phyloP scores from a whole-genome alignment of 306 rosid species.

The Begonia loranthoides region DNA sequence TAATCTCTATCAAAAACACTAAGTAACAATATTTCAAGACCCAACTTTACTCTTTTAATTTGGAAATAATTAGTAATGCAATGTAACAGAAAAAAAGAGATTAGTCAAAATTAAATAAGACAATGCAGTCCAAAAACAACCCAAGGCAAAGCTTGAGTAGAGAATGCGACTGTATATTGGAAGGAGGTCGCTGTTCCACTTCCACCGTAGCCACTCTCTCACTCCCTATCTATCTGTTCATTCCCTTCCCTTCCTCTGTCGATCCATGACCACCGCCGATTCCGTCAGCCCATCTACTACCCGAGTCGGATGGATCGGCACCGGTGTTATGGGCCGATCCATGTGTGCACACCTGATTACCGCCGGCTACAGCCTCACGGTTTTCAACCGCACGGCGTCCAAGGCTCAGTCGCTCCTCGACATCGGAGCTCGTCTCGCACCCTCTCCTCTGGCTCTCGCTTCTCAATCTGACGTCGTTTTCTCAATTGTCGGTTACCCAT shows the following conservation, averaged over 20 bases:
- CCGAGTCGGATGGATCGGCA: constrained; percentile 94
- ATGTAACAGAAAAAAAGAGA: background rate
- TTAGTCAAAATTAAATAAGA: background rate
- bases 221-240: constrained; percentile 5
- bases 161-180: constrained; percentile 13
- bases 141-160: no score
- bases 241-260: constrained; percentile 9
- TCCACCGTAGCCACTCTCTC: constrained; percentile 5
- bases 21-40: no score
- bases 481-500: constrained; percentile 86
- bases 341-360: constrained; percentile 75
- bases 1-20: no score
- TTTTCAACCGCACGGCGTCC: constrained; percentile 84
- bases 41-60: no score
- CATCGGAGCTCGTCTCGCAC: constrained; percentile 54
- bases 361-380: constrained; percentile 77
- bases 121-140: no score
- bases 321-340: constrained; percentile 87
- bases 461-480: constrained; percentile 72
- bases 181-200: constrained; percentile 5
- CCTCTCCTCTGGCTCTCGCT: constrained; percentile 54
- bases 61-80: no score
- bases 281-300: constrained; percentile 45
- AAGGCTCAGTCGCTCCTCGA: constrained; percentile 73
- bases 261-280: constrained; percentile 35